Percentiles rank a stretch among this genome's conserved stretches.
These are phyloP conservation scores for Candida cerambycidarum DNA, from an alignment of 805 yeast species.

Conservation along the genomic window DNA sequence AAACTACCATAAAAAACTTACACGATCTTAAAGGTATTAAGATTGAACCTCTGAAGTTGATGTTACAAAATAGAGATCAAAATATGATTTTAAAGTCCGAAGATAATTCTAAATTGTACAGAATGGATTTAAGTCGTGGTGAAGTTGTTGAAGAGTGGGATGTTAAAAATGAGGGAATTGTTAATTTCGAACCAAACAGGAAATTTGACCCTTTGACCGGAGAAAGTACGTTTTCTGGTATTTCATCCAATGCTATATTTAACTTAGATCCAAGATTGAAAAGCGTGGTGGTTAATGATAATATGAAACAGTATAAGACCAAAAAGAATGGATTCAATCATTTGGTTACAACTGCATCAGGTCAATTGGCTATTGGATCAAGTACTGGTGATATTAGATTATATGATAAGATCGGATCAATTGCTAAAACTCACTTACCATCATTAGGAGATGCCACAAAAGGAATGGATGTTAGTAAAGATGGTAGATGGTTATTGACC, in stretches of 20 bases:
- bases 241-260: constrained; percentile 65
- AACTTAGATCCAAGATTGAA: constrained; percentile 76
- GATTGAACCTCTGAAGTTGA: constrained; percentile 58
- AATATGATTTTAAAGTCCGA: constrained; percentile 52
- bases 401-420: constrained; percentile 68
- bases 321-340: constrained; percentile 53
- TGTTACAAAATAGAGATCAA: constrained; percentile 77
- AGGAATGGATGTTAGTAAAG: constrained; percentile 70
- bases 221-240: constrained; percentile 74
- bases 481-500: constrained; percentile 79
- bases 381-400: constrained; percentile 73
- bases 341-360: constrained; percentile 69
- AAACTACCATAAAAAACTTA: constrained; percentile 66
- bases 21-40: constrained; percentile 48
- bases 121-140: constrained; percentile 80
- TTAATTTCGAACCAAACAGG: constrained; percentile 64
- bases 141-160: constrained; percentile 86
- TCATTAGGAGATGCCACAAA: constrained; percentile 75
- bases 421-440: constrained; percentile 78
- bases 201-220: constrained; percentile 73
- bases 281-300: constrained; percentile 59
- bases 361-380: constrained; percentile 76
- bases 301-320: constrained; percentile 45
- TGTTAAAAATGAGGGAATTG: constrained; percentile 44
- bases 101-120: constrained; percentile 48